A percentile compares a stretch with the other conserved stretches of the same genome.
Evolutionary conservation across 2,329 filamentous ascomycete genomes (phyloP).

Genomic region (Fusarium fujikuroi): DNA sequence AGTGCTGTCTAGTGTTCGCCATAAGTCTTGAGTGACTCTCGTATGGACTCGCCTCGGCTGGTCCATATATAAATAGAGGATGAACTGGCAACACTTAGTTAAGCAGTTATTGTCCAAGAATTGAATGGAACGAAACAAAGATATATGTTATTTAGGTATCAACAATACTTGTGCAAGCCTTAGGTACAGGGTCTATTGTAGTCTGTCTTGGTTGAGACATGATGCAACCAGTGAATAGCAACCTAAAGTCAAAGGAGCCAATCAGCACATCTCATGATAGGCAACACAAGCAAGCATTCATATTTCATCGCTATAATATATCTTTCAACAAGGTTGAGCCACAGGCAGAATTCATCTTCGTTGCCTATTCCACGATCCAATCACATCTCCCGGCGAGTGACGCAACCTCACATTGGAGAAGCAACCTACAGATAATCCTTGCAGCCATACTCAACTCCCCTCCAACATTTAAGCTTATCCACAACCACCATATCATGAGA

Average conservation of each 20-base stretch:
- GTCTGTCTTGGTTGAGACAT: background rate
- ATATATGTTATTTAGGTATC: background rate
- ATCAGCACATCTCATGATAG: background rate
- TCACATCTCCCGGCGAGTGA: conserved; percentile 1
- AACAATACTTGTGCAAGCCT: background rate
- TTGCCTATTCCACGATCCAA: conserved; percentile 15
- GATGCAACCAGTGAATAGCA: background rate
- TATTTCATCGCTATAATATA: background rate
- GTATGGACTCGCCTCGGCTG: background rate
- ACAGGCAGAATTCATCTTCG: background rate
- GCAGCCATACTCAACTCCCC: background rate
- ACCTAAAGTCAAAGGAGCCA: background rate
- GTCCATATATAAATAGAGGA: background rate
- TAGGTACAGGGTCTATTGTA: fast-evolving
- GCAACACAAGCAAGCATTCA: background rate
- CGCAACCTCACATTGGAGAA: background rate
- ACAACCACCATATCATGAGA: conserved; percentile 1
- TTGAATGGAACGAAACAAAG: background rate
- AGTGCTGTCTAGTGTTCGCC: background rate
- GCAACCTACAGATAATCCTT: background rate
- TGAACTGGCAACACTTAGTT: background rate
- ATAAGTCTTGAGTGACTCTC: background rate
- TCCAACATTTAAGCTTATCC: background rate
- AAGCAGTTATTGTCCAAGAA: background rate
- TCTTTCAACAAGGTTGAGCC: background rate